Percentiles rank a stretch among this genome's conserved stretches.
Evolutionary conservation across 768 basidiomycete species (phyloP).

Genomic region (Agrocybe praecox): DNA sequence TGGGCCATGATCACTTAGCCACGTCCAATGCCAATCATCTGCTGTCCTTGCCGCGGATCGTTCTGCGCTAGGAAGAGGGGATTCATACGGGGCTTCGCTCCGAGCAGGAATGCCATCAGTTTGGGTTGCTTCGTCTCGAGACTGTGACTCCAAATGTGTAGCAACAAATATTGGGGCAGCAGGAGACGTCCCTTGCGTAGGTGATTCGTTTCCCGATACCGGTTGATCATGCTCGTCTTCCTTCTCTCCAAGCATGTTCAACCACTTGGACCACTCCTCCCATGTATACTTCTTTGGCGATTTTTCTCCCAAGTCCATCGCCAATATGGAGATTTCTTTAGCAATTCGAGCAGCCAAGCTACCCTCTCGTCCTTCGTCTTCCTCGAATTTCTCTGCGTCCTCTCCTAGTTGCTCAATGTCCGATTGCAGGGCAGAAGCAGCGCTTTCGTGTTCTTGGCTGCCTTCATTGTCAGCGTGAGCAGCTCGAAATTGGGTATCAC

Average conservation of each 20-base stretch:
- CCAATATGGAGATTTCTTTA: slow-evolving; percentile 29
- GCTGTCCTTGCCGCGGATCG: background rate
- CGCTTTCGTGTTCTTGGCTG: background rate
- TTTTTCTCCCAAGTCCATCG: slow-evolving; percentile 28
- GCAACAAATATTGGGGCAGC: background rate
- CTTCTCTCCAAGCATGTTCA: slow-evolving; percentile 30
- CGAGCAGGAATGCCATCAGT: background rate
- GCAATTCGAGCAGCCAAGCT: slow-evolving; percentile 32
- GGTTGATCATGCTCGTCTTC: background rate
- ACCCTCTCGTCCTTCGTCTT: slow-evolving; percentile 21
- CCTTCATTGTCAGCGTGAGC: background rate
- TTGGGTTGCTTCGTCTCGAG: background rate
- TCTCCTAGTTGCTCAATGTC: slow-evolving; percentile 31
- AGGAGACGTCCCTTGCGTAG: background rate
- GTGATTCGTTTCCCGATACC: background rate
- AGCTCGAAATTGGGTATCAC: background rate
- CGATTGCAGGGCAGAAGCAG: background rate
- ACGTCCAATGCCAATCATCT: slow-evolving; percentile 30
- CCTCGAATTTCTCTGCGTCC: slow-evolving; percentile 37
- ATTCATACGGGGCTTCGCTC: background rate
- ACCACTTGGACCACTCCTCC: slow-evolving; percentile 38
- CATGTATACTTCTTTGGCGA: slow-evolving; percentile 33
- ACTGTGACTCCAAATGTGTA: background rate
- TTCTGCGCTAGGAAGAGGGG: background rate
- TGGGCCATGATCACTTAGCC: slow-evolving; percentile 42